These are phyloP conservation scores for Fusarium azukiicola DNA, from an alignment of 2,329 filamentous ascomycete species.

Conservation along the genomic window DNA sequence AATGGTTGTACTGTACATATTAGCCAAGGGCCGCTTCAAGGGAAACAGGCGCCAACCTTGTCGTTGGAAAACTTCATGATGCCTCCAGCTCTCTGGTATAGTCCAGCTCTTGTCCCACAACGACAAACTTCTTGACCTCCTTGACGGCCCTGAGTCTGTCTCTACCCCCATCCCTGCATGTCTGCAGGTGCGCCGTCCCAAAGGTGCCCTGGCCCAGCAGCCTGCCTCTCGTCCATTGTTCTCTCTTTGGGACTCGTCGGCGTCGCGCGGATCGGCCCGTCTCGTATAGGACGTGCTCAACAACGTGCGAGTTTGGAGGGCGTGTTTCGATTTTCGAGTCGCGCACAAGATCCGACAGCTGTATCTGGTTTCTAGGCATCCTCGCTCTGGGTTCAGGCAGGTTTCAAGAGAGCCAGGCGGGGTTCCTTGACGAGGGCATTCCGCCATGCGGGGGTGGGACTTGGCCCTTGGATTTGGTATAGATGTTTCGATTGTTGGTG, in stretches of 20 bases:
- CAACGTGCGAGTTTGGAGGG: not conserved
- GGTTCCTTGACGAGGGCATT: not conserved
- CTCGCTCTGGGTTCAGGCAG: not conserved
- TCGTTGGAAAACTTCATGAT: slow-evolving; percentile 10
- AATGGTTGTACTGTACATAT: not conserved
- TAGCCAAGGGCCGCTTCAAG: not conserved
- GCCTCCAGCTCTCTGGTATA: slow-evolving; percentile 7
- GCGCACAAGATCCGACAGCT: slow-evolving; percentile 9
- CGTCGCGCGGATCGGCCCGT: slow-evolving; percentile 14
- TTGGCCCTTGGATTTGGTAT: slow-evolving; percentile 4
- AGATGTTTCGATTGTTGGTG: not conserved
- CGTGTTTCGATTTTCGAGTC: slow-evolving; percentile 15
- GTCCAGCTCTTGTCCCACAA: slow-evolving; percentile 3
- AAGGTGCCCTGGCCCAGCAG: not conserved
- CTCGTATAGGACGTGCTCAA: slow-evolving; percentile 17
- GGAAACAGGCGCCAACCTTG: not conserved
- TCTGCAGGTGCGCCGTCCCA: not conserved
- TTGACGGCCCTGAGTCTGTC: not conserved
- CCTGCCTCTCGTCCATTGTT: not conserved
- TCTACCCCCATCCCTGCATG: not conserved
- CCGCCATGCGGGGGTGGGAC: not conserved
- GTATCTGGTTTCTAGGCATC: not conserved
- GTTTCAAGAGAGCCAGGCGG: not conserved
- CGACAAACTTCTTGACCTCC: slow-evolving; percentile 5
- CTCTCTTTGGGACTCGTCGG: slow-evolving; percentile 4